Evolutionary conservation across 768 basidiomycete species (phyloP).

Genomic region (Symmetrospora coprosmae): DNA sequence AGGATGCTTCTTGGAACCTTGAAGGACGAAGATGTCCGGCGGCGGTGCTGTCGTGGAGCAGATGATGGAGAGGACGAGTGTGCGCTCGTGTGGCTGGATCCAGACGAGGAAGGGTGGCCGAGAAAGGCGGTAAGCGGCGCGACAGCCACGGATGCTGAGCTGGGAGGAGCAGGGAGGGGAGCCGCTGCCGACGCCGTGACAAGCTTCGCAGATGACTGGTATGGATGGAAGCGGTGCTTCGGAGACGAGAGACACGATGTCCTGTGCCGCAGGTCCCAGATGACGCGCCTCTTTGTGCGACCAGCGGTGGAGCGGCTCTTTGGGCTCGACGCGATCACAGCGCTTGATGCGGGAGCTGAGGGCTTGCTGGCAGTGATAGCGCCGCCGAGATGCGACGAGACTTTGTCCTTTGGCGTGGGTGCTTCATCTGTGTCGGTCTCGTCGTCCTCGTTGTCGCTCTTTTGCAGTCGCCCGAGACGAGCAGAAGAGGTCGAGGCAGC

Average conservation of each 20-base stretch:
- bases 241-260: neutral
- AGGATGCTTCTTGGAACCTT: too few relatives aligned
- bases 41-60: neutral
- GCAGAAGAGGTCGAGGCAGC: too few relatives aligned
- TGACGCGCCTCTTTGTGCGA: neutral
- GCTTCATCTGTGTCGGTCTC: neutral
- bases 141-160: neutral
- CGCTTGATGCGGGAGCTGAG: too few relatives aligned
- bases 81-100: neutral
- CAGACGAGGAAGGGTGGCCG: neutral
- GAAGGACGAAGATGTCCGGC: too few relatives aligned
- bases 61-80: neutral
- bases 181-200: neutral
- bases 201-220: neutral
- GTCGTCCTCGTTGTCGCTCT: too few relatives aligned
- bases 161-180: neutral
- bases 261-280: constrained; percentile 4
- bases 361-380: neutral
- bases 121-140: neutral
- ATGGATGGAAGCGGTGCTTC: constrained; percentile 13
- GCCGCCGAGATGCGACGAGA: too few relatives aligned
- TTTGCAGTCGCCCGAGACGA: too few relatives aligned
- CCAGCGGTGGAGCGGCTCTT: neutral
- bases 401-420: neutral
- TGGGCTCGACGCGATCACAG: too few relatives aligned